These are phyloP conservation scores for Aspergillus candidus DNA, from an alignment of 2,329 filamentous ascomycete genomes.

Conservation along the genomic window DNA sequence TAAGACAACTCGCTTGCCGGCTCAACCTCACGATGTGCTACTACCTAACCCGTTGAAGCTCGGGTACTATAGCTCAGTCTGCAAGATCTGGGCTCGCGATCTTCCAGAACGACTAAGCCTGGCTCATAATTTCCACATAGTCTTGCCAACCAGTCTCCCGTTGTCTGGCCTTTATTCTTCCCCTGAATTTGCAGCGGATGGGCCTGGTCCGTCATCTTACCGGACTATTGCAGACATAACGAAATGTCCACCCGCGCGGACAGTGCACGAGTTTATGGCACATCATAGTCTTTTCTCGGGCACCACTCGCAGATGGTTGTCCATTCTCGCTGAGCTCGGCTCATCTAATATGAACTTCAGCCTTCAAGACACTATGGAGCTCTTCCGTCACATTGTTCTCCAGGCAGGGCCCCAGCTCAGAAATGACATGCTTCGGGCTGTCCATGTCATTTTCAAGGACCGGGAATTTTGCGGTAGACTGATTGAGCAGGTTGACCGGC, in stretches of 20 bases:
- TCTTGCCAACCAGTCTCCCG: slow-evolving; percentile 34
- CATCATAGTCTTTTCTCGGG: slow-evolving; percentile 43
- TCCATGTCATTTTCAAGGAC: slow-evolving; percentile 50
- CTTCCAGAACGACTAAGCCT: slow-evolving; percentile 34
- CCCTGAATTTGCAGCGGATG: slow-evolving; percentile 24
- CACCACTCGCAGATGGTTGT: slow-evolving; percentile 41
- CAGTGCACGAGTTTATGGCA: slow-evolving; percentile 45
- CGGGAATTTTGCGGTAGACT: slow-evolving; percentile 45
- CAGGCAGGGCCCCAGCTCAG: slow-evolving; percentile 49
- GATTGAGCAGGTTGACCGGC: slow-evolving; percentile 42
- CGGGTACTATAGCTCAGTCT: slow-evolving; percentile 43
- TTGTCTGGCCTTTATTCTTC: slow-evolving; percentile 26
- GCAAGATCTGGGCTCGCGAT: slow-evolving; percentile 36
- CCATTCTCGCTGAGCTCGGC: slow-evolving; percentile 46
- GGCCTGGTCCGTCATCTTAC: slow-evolving; percentile 45
- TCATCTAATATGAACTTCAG: slow-evolving; percentile 56
- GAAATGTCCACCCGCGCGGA: slow-evolving; percentile 43
- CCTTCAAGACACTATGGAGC: slow-evolving; percentile 43
- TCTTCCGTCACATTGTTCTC: slow-evolving; percentile 49
- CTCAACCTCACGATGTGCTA: slow-evolving; percentile 38
- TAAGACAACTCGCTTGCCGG: slow-evolving; percentile 35
- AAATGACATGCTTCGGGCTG: slow-evolving; percentile 35
- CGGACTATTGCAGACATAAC: slow-evolving; percentile 42
- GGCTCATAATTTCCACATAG: slow-evolving; percentile 40
- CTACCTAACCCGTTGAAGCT: slow-evolving; percentile 44